Evolutionary conservation across 768 basidiomycete species (phyloP), one percentile per base, ranked within the genome.

Genomic region (Boletus reticulatus): DNA sequence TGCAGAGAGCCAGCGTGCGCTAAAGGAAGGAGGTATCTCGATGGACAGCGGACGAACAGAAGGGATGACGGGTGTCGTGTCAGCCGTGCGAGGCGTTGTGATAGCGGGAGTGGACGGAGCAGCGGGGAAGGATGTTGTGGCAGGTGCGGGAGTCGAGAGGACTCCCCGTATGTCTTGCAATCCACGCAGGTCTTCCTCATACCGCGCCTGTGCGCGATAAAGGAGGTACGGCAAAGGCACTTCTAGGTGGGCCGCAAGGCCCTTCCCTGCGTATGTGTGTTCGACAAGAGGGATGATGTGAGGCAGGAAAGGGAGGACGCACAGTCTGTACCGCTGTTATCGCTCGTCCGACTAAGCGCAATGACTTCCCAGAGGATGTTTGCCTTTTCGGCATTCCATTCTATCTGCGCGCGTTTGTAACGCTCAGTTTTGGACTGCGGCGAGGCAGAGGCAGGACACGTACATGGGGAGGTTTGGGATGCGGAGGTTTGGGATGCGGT

Each of bases 291-390:
- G 34, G 48, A 24, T 6, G 4, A 37, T 13, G n/a, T 16, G 19
- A 8, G 6, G 42, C 38, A 46, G 4, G 22, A 43, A 20, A 44
- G 31, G 34, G 41, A 36, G 19, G 11, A 78, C 87, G 74, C 65
- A 92, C 92, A 94, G 70, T 94, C 91, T 37, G 89, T 84, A 39
- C 83, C 88, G 17, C 83, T 81, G 50, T 84, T 85, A 58, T 91
- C 88, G 29, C 80, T 82, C 6, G 84, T 80, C 52, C 89, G 80
- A 34, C 89, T 89, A 62, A 83, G 80, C 50, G 90, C 86, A 58
- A 94, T 92, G 43, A 89, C 88, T 70, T 91, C 89, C 92, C 92
- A 94, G 9, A 94, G 75, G 7, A 90, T 82, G 58, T 87, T 86
- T 43, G 92, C 92, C 69, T 93, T 94, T 55, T 92, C 89, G 9